A percentile compares a stretch with the other conserved stretches of the same genome.
These are phyloP conservation scores for Alternaria burnsii DNA, from an alignment of 2,329 filamentous ascomycete species.

Conservation along the genomic window DNA sequence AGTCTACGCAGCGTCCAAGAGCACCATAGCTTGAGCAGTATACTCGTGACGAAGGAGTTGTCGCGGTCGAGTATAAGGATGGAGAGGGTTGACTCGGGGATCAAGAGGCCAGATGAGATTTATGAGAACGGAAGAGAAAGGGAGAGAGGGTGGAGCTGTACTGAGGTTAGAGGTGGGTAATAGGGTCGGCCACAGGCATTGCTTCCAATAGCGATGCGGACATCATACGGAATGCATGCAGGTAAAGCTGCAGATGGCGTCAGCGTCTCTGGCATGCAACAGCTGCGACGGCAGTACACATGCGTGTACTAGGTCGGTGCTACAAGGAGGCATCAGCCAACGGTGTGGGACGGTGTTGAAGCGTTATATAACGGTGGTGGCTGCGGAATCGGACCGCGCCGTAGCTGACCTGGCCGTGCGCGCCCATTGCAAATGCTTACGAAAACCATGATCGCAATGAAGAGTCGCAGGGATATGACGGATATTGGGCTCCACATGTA, in stretches of 20 bases:
- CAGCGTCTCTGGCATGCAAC: not conserved
- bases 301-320: not conserved
- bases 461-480: not conserved
- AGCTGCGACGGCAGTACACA: not conserved
- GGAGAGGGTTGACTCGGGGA: slow-evolving; percentile 16
- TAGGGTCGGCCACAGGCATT: slow-evolving; percentile 3
- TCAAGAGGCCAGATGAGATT: slow-evolving; percentile 21
- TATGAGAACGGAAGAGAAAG: slow-evolving; percentile 14
- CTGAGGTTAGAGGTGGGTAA: slow-evolving; percentile 26
- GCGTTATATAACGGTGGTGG: not conserved
- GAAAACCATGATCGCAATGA: not conserved
- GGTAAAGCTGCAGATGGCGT: not conserved
- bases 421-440: not conserved
- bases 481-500: not conserved
- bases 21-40: slow-evolving; percentile 31
- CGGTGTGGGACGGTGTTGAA: not conserved
- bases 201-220: not conserved
- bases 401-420: not conserved
- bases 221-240: not conserved
- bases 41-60: slow-evolving; percentile 34
- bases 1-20: slow-evolving; percentile 24
- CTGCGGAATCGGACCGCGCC: not conserved
- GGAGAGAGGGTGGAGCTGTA: slow-evolving; percentile 29
- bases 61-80: slow-evolving; percentile 31
- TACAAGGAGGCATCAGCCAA: not conserved